phyloP scores from a whole-genome alignment of 1,139 yeast species.

The Komagataea norvegica region DNA sequence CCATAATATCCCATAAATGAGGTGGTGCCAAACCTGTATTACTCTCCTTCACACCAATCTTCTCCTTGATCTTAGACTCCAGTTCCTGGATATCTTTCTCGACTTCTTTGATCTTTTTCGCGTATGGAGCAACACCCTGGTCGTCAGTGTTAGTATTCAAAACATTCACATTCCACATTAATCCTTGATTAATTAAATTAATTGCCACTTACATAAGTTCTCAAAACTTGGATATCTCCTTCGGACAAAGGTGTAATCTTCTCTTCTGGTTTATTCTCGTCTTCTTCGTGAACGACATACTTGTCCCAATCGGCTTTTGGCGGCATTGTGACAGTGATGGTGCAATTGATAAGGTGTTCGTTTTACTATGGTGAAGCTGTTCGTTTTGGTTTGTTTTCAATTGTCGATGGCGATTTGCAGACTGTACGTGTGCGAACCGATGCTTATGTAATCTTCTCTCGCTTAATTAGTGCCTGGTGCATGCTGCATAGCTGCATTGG shows the following conservation, averaged over 20 bases:
- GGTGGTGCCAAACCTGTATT: slow-evolving; percentile 97
- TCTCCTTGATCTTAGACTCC: slow-evolving; percentile 85
- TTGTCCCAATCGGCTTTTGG: slow-evolving; percentile 87
- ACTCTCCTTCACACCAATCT: slow-evolving; percentile 88
- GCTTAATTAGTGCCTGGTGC: no score
- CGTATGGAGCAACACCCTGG: slow-evolving; percentile 92
- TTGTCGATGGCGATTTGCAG: slow-evolving; percentile 5
- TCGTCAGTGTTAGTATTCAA: slow-evolving; percentile 20
- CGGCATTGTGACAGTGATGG: slow-evolving; percentile 29
- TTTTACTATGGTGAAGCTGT: not conserved
- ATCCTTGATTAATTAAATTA: no score
- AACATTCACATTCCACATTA: no score
- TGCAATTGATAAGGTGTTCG: slow-evolving; percentile 1
- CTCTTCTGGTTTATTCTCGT: slow-evolving; percentile 52
- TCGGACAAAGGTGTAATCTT: slow-evolving; percentile 86
- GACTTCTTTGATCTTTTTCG: slow-evolving; percentile 67
- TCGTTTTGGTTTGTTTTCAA: not conserved
- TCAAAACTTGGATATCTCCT: slow-evolving; percentile 94
- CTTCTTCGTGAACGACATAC: slow-evolving; percentile 76
- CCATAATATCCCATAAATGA: slow-evolving; percentile 95
- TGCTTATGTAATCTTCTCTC: no score
- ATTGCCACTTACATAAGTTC: slow-evolving; percentile 55
- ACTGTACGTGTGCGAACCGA: no score
- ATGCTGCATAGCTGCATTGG: no score
- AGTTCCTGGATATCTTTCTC: slow-evolving; percentile 82